Evolutionary conservation across 106 monocot species (phyloP).

Genomic region (Dendrobium catenatum): DNA sequence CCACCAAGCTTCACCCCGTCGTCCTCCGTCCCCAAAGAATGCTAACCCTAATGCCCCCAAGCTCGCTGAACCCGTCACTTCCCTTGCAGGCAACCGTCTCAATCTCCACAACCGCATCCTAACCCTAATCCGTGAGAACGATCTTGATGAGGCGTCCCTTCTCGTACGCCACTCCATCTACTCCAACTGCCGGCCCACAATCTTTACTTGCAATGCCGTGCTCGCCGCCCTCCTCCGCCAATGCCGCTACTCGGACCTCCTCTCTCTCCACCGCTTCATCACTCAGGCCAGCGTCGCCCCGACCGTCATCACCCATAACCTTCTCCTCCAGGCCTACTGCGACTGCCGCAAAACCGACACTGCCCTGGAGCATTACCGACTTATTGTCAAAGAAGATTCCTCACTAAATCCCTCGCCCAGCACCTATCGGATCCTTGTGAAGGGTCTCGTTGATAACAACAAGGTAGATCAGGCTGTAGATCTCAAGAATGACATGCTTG

Average conservation of each 20-base stretch:
- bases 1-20: constrained; percentile 21
- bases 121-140: constrained; percentile 57
- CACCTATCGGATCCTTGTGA: constrained; percentile 76
- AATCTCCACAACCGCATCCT: constrained; percentile 83
- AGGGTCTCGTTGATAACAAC: constrained; percentile 62
- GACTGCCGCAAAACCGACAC: constrained; percentile 79
- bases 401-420: constrained; percentile 64
- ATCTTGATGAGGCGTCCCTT: constrained; percentile 87
- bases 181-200: constrained; percentile 92
- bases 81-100: constrained; percentile 65
- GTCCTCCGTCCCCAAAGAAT: constrained; percentile 8
- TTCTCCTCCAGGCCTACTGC: constrained; percentile 80
- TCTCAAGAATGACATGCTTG: constrained; percentile 78
- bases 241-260: constrained; percentile 73
- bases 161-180: constrained; percentile 97
- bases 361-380: constrained; percentile 81
- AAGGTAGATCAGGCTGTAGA: constrained; percentile 64
- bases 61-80: constrained; percentile 64
- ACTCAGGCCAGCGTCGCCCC: constrained; percentile 87
- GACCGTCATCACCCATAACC: constrained; percentile 73
- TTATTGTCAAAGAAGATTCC: constrained; percentile 54
- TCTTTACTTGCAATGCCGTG: constrained; percentile 89
- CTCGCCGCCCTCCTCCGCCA: constrained; percentile 74
- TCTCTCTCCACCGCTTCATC: constrained; percentile 83
- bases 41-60: constrained; percentile 72